A percentile compares a stretch with the other conserved stretches of the same genome.
Conservation (phyloP, 2,329 filamentous ascomycete genomes). For the Botrytis cinerea region DNA sequence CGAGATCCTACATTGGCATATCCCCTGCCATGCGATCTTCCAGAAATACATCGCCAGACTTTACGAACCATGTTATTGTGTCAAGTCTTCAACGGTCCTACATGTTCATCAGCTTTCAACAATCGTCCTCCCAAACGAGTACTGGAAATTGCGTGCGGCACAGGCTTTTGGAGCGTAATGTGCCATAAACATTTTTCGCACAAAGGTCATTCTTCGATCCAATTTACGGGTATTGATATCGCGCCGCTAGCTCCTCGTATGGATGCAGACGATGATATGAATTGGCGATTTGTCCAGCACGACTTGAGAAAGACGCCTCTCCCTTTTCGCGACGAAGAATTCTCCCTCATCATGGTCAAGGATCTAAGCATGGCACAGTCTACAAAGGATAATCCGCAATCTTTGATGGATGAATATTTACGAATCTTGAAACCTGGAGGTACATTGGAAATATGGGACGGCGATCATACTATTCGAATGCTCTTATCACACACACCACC, state of each 20-base stretch:
- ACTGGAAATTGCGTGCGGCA: constrained; percentile 84
- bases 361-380: constrained; percentile 71
- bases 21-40: constrained; percentile 83
- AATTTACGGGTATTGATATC: constrained; percentile 82
- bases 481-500: constrained; percentile 70
- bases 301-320: constrained; percentile 75
- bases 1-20: constrained; percentile 73
- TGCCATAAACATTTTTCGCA: constrained; percentile 78
- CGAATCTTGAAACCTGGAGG: constrained; percentile 78
- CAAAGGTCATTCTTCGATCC: constrained; percentile 67
- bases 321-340: constrained; percentile 77
- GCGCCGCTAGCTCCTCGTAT: constrained; percentile 68
- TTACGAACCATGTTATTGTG: constrained; percentile 79
- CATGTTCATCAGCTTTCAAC: constrained; percentile 69
- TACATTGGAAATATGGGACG: constrained; percentile 84
- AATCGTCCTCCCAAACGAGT: constrained; percentile 73
- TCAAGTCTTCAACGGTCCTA: constrained; percentile 76
- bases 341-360: constrained; percentile 87
- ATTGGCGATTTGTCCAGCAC: constrained; percentile 87
- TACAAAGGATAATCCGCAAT: constrained; percentile 52
- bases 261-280: constrained; percentile 68
- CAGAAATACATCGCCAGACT: constrained; percentile 85
- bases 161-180: constrained; percentile 86
- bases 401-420: constrained; percentile 68
- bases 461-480: constrained; percentile 80